phyloP scores from a whole-genome alignment of 495 filamentous ascomycete species.

The Astrothelium subdiscretum region DNA sequence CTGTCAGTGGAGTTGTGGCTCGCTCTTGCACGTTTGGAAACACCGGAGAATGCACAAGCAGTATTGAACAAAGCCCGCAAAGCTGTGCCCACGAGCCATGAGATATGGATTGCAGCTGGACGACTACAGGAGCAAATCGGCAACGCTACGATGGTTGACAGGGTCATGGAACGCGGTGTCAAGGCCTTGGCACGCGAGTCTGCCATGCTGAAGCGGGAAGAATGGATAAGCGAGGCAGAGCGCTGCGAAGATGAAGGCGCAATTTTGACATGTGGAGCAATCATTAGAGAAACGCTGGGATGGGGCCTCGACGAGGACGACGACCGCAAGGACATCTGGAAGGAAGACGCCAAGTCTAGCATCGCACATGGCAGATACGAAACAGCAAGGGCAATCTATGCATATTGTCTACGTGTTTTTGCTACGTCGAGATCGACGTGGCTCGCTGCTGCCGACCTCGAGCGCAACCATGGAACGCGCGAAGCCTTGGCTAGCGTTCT shows the following conservation, averaged over 20 bases:
- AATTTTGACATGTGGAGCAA: slow-evolving; percentile 70
- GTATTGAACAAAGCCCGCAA: slow-evolving; percentile 93
- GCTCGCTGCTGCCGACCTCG: slow-evolving; percentile 81
- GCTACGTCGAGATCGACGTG: slow-evolving; percentile 71
- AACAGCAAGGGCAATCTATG: slow-evolving; percentile 86
- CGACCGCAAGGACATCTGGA: slow-evolving; percentile 88
- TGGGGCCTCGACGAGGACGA: slow-evolving; percentile 94
- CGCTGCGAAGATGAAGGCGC: slow-evolving; percentile 90
- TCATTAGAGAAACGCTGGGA: slow-evolving; percentile 86
- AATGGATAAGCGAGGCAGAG: slow-evolving; percentile 93
- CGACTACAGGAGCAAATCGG: slow-evolving; percentile 88
- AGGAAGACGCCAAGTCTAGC: slow-evolving; percentile 75
- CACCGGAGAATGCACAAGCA: slow-evolving; percentile 77
- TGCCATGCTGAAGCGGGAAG: slow-evolving; percentile 91
- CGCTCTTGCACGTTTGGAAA: slow-evolving; percentile 79
- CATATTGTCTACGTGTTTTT: slow-evolving; percentile 81
- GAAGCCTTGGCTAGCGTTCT: slow-evolving; percentile 74
- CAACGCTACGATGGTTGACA: slow-evolving; percentile 50
- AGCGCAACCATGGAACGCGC: slow-evolving; percentile 77
- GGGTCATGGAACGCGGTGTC: slow-evolving; percentile 88
- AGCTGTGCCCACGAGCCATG: slow-evolving; percentile 78
- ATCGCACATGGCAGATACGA: slow-evolving; percentile 70
- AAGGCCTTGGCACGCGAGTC: slow-evolving; percentile 82
- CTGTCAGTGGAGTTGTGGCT: slow-evolving; percentile 91
- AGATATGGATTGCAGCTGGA: slow-evolving; percentile 92